Evolutionary conservation across 2,329 filamentous ascomycete species (phyloP).

Genomic region (Intubia oerlemansii): DNA sequence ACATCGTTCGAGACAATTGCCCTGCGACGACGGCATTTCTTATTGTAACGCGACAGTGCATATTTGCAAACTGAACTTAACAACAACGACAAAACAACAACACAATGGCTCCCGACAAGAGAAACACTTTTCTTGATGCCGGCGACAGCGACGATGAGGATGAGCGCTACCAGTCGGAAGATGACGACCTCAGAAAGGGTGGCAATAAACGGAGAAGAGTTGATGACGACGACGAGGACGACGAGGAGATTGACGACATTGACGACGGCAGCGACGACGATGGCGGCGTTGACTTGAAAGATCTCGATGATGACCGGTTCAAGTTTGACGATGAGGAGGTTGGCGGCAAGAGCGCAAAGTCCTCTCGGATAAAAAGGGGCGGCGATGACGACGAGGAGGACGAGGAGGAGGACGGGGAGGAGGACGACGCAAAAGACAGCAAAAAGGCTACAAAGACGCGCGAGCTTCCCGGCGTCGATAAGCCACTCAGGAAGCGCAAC

Average conservation of each 20-base stretch:
- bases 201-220: slow-evolving; percentile 43
- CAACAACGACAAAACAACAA: not conserved
- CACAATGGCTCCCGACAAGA: slow-evolving; percentile 44
- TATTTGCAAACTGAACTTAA: not conserved
- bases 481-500: slow-evolving; percentile 42
- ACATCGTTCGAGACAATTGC: no score
- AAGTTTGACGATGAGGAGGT: not conserved
- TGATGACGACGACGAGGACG: slow-evolving; percentile 16
- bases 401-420: not conserved
- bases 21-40: no score
- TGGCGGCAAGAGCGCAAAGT: not conserved
- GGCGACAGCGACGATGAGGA: slow-evolving; percentile 37
- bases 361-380: no score
- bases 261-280: slow-evolving; percentile 1
- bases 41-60: no score
- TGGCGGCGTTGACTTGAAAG: not conserved
- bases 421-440: not conserved
- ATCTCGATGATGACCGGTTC: slow-evolving; percentile 5
- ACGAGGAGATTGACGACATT: slow-evolving; percentile 12
- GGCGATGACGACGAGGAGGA: not conserved
- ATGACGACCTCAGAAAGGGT: slow-evolving; percentile 44
- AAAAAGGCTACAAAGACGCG: slow-evolving; percentile 4
- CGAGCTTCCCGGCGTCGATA: slow-evolving; percentile 24
- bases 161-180: slow-evolving; percentile 42
- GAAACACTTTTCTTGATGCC: slow-evolving; percentile 49